phyloP scores from a whole-genome alignment of 805 yeast species.

The Schizosaccharomyces octosporus region DNA sequence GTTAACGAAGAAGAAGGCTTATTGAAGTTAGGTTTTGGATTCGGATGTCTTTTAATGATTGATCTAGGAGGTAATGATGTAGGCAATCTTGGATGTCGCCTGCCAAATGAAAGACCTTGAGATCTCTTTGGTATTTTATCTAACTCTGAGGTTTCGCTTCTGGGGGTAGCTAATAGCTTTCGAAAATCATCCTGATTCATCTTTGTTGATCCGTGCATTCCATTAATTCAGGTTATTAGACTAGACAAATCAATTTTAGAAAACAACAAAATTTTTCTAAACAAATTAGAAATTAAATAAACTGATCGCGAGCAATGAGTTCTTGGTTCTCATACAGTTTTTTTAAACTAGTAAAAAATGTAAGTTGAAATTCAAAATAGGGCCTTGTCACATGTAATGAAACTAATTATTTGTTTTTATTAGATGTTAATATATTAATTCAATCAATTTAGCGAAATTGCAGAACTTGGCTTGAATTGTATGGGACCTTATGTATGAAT shows the following conservation, averaged over 20 bases:
- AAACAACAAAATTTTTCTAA: background rate
- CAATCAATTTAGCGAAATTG: too few species aligned
- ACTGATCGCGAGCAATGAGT: too few species aligned
- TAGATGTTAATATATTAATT: too few species aligned
- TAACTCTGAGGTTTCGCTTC: background rate
- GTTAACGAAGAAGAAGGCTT: background rate
- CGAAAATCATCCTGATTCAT: conserved; percentile 3
- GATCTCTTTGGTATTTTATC: background rate
- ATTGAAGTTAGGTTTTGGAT: too few species aligned
- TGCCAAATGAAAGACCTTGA: background rate
- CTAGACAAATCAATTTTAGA: background rate
- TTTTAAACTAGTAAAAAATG: too few species aligned
- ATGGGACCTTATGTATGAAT: too few species aligned
- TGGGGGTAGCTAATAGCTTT: background rate
- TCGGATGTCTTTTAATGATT: too few species aligned
- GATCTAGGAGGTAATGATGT: background rate
- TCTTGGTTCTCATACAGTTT: too few species aligned
- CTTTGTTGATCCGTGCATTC: background rate
- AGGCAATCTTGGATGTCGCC: background rate
- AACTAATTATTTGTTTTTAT: too few species aligned
- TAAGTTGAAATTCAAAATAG: too few species aligned
- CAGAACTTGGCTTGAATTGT: too few species aligned
- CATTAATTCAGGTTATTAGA: background rate
- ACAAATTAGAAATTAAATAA: background rate
- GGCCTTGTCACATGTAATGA: too few species aligned